phyloP scores from a whole-genome alignment of 2,329 filamentous ascomycete species.

The Paracoccidioides lutzii region DNA sequence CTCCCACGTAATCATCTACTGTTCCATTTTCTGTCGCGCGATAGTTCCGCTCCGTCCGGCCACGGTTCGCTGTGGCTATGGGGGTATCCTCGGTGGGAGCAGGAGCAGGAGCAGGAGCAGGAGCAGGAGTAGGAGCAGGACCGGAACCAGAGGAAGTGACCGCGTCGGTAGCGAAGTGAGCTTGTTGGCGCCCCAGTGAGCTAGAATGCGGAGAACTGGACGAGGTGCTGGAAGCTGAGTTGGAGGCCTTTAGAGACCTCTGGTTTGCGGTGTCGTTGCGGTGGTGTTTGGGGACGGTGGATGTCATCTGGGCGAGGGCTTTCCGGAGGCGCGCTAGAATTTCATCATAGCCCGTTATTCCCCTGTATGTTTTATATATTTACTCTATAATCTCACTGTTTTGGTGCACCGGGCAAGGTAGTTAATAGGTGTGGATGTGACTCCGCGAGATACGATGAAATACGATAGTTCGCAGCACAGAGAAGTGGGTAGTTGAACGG shows the following conservation, averaged over 20 bases:
- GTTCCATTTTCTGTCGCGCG: slow-evolving; percentile 21
- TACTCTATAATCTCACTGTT: too few relatives aligned
- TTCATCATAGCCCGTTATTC: too few relatives aligned
- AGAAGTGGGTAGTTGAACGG: too few relatives aligned
- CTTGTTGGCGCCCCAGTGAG: too few relatives aligned
- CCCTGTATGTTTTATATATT: too few relatives aligned
- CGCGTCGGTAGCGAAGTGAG: background rate
- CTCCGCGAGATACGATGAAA: too few relatives aligned
- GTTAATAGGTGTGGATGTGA: too few relatives aligned
- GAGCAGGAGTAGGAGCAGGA: background rate
- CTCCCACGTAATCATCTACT: slow-evolving; percentile 7
- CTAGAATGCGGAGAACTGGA: background rate
- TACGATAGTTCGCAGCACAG: too few relatives aligned
- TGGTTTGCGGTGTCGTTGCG: background rate
- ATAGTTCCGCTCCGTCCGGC: slow-evolving; percentile 18
- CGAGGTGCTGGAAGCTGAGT: background rate
- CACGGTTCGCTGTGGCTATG: slow-evolving; percentile 17
- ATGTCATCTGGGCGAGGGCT: background rate
- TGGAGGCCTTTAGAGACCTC: background rate
- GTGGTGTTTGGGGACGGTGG: background rate
- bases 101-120: background rate
- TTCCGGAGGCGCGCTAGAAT: background rate
- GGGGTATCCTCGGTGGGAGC: slow-evolving; percentile 20
- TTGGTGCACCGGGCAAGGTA: too few relatives aligned
- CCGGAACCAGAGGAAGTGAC: background rate